phyloP scores from a whole-genome alignment of 2,329 filamentous ascomycete species.

The Diaporthe longicolla region DNA sequence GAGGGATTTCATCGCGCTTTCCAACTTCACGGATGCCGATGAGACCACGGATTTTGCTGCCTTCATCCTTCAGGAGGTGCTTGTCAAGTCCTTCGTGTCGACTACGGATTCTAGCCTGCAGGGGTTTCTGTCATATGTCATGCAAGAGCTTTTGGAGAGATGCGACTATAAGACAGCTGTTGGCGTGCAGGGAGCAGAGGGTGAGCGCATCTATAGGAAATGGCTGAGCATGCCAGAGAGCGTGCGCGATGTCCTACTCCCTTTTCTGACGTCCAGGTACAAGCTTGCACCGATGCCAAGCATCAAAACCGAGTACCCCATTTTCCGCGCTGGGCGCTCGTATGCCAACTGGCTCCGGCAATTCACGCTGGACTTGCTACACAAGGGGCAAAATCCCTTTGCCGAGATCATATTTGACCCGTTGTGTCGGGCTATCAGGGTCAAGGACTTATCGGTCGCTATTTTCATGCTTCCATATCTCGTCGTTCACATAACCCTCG shows the following conservation, averaged over 20 bases:
- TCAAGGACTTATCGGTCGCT: slow-evolving; percentile 87
- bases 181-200: slow-evolving; percentile 60
- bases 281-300: slow-evolving; percentile 74
- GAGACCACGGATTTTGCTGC: slow-evolving; percentile 90
- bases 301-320: slow-evolving; percentile 77
- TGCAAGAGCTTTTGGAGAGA: slow-evolving; percentile 89
- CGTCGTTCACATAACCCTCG: slow-evolving; percentile 85
- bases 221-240: slow-evolving; percentile 85
- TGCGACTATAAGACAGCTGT: slow-evolving; percentile 78
- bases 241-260: slow-evolving; percentile 85
- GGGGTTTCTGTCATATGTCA: slow-evolving; percentile 92
- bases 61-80: slow-evolving; percentile 86
- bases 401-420: slow-evolving; percentile 85
- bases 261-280: slow-evolving; percentile 90
- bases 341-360: slow-evolving; percentile 87
- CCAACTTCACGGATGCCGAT: slow-evolving; percentile 83
- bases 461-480: slow-evolving; percentile 92
- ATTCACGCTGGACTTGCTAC: slow-evolving; percentile 86
- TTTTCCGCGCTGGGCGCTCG: slow-evolving; percentile 77
- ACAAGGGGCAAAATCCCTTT: slow-evolving; percentile 81
- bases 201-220: slow-evolving; percentile 75
- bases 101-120: slow-evolving; percentile 90
- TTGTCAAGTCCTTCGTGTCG: slow-evolving; percentile 93
- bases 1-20: slow-evolving; percentile 85
- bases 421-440: slow-evolving; percentile 84